These are phyloP conservation scores for Leucaena leucocephala DNA, from an alignment of 306 rosid genomes.

Conservation along the genomic window DNA sequence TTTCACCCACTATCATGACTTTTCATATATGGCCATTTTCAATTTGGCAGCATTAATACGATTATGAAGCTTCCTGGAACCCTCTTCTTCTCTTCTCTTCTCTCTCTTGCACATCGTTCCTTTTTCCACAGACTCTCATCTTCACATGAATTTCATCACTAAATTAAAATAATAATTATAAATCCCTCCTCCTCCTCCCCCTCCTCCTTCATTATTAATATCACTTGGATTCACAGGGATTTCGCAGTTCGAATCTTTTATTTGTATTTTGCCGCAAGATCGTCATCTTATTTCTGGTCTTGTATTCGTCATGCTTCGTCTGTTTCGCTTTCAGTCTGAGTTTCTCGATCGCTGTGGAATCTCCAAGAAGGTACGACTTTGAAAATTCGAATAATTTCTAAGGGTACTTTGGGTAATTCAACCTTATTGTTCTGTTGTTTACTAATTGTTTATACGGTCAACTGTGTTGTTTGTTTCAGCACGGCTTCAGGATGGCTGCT, in stretches of 20 bases:
- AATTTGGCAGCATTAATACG: too few species aligned
- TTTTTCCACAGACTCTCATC: not conserved
- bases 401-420: slow-evolving; percentile 9
- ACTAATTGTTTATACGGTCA: too few species aligned
- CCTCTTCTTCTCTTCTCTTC: not conserved
- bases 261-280: not conserved
- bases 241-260: not conserved
- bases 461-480: slow-evolving; percentile 28
- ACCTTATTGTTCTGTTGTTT: not conserved
- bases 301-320: slow-evolving; percentile 25
- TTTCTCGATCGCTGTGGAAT: slow-evolving; percentile 18
- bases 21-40: not conserved
- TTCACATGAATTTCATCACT: not conserved
- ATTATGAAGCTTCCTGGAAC: not conserved
- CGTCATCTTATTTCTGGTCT: not conserved
- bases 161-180: too few species aligned
- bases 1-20: not conserved
- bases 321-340: slow-evolving; percentile 22
- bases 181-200: not conserved
- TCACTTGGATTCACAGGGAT: not conserved
- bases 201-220: not conserved
- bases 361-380: slow-evolving; percentile 6
- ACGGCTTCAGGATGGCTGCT: not conserved
- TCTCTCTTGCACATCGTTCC: not conserved
- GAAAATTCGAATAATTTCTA: not conserved